Evolutionary conservation across 2,329 filamentous ascomycete species (phyloP).

Genomic region (Epichloe typhina): DNA sequence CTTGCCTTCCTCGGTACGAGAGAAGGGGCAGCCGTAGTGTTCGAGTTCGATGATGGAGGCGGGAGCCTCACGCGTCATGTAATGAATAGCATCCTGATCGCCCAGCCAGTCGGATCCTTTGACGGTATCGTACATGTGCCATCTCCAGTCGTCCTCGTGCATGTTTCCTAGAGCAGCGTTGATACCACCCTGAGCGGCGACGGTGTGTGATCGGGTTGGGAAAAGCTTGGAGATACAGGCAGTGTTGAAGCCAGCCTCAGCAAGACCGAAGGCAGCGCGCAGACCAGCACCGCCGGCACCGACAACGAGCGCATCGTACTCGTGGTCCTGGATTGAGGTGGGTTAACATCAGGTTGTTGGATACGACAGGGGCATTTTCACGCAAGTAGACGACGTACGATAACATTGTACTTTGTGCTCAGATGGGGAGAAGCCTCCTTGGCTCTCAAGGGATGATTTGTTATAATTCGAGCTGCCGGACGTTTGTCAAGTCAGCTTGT

Average conservation of each 20-base stretch:
- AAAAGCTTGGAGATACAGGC: constrained; percentile 81
- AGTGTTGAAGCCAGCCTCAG: constrained; percentile 81
- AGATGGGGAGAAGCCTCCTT: constrained; percentile 86
- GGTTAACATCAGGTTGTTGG: neutral
- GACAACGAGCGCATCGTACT: constrained; percentile 95
- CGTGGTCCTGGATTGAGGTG: constrained; percentile 57
- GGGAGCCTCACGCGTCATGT: constrained; percentile 93
- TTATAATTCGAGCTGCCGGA: constrained; percentile 63
- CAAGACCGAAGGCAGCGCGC: constrained; percentile 72
- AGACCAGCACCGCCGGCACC: constrained; percentile 73
- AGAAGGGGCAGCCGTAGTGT: constrained; percentile 96
- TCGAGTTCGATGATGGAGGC: constrained; percentile 88
- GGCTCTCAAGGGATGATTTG: constrained; percentile 73
- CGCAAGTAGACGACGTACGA: constrained; percentile 43
- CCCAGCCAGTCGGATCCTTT: constrained; percentile 97
- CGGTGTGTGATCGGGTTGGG: constrained; percentile 74
- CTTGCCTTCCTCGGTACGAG: constrained; percentile 87
- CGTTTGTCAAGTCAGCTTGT: neutral
- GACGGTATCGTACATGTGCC: constrained; percentile 99
- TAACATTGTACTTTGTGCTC: constrained; percentile 84
- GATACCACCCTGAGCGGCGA: constrained; percentile 73
- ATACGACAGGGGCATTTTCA: neutral
- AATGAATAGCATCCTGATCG: constrained; percentile 95
- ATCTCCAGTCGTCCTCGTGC: constrained; percentile 97
- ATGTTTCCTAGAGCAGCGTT: constrained; percentile 87